phyloP scores from a whole-genome alignment of 176 grass and related monocot species.

The Oryza rufipogon region DNA sequence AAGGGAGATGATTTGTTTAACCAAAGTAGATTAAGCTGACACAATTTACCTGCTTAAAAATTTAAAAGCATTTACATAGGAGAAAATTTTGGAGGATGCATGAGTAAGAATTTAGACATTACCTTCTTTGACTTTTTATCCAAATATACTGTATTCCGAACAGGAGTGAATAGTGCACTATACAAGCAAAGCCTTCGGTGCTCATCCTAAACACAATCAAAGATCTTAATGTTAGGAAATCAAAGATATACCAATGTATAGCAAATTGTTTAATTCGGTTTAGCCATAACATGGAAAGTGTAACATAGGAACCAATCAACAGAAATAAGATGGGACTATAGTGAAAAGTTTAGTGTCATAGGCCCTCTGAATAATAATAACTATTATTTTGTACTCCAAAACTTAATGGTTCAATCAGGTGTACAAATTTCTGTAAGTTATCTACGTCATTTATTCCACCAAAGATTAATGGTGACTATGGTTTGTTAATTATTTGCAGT shows the following conservation, averaged over 20 bases:
- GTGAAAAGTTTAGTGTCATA: background rate
- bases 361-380: background rate
- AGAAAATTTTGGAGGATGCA: conserved; percentile 31
- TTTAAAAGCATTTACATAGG: background rate
- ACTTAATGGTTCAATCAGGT: conserved; percentile 12
- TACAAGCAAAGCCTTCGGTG: conserved; percentile 81
- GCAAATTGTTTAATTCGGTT: background rate
- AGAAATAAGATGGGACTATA: conserved; percentile 1
- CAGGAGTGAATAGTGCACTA: conserved; percentile 65
- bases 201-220: conserved; percentile 70
- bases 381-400: conserved; percentile 4
- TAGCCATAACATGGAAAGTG: background rate
- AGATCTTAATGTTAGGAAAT: conserved; percentile 36
- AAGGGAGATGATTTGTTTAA: conserved; percentile 1
- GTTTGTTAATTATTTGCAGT: conserved; percentile 28
- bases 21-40: conserved; percentile 4
- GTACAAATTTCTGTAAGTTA: conserved; percentile 22
- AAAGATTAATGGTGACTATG: conserved; percentile 13
- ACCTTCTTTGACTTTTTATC: conserved; percentile 93
- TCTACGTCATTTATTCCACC: background rate
- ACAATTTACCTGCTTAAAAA: conserved; percentile 4
- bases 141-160: conserved; percentile 64
- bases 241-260: conserved; percentile 6
- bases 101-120: conserved; percentile 6
- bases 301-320: conserved; percentile 17